Evolutionary conservation across 805 yeast species (phyloP), one percentile per base, ranked within the genome.

Genomic region (Starmerella vaccinii): DNA sequence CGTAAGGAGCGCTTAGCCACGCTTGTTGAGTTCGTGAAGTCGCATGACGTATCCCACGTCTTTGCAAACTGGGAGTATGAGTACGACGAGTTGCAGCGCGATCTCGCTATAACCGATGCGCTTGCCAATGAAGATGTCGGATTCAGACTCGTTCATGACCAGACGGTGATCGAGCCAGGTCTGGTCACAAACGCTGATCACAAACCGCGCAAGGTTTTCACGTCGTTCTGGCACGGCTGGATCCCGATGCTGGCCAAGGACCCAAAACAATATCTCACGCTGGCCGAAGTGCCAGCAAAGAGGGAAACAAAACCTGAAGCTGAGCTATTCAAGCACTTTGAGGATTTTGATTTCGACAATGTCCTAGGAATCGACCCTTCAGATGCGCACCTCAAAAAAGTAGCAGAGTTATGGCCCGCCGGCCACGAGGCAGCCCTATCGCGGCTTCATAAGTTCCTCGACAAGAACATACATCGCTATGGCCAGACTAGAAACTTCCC

Each of bases 181-280:
- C 55, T 53, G 24, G 58, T 73, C 41, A 59, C 57, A 12, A 64
- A 72, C 0, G 61, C 65, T 49, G 64, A 62, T 40, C 73, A 72
- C 1, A 63, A 66, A 4, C 72, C 67, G 40, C 68, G 64, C 35
- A 67, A 69, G 15, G 74, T 72, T n/a, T 73, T 71, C 57, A 69
- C 72, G 21, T 73, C 75, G 3, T 73, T 70, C 71, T 71, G 64
- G 59, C 61, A 61, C 26, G 62, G 65, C 2, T 73, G 76, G 76
- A 51, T 63, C 8, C 60, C 63, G 19, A 56, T 62, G 35, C 51
- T 70, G 13, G 63, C 65, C 42, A 58, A 56, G 18, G 30, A 44
- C 27, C 52, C 58, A 10, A 32, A 50, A 3, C 18, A 27, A 13
- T 42, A 50, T 19, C 22, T 51, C 1, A 29, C 13, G 13, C 30